phyloP scores from a whole-genome alignment of 2,329 filamentous ascomycete species.

The Beauveria medogensis region DNA sequence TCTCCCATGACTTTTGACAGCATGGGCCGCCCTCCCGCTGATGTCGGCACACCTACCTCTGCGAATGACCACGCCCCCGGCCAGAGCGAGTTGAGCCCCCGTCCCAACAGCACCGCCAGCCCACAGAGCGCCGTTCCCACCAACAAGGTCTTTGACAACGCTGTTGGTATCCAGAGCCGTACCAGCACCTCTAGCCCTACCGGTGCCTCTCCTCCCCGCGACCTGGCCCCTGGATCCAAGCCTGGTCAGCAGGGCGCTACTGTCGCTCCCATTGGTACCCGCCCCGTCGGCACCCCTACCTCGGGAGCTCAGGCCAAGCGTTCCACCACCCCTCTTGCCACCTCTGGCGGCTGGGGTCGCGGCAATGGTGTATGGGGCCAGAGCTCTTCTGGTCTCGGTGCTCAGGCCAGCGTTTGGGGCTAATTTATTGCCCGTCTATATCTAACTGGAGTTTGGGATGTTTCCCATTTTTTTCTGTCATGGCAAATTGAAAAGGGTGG shows the following conservation, averaged over 20 bases:
- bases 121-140: conserved; percentile 57
- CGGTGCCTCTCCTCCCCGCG: conserved; percentile 68
- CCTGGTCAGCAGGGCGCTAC: conserved; percentile 48
- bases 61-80: conserved; percentile 38
- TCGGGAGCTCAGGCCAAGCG: conserved; percentile 55
- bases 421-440: conserved; percentile 32
- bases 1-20: conserved; percentile 74
- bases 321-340: conserved; percentile 83
- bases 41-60: conserved; percentile 32
- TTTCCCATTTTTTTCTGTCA: conserved; percentile 12
- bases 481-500: background rate
- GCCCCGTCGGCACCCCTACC: conserved; percentile 57
- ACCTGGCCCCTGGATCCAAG: conserved; percentile 46
- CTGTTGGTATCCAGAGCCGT: conserved; percentile 52
- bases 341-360: conserved; percentile 76
- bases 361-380: conserved; percentile 79
- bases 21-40: conserved; percentile 33
- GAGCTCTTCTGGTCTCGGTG: conserved; percentile 70
- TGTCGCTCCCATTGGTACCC: conserved; percentile 89
- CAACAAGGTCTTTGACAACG: conserved; percentile 55
- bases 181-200: conserved; percentile 79
- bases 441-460: conserved; percentile 10
- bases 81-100: conserved; percentile 47
- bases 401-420: conserved; percentile 92
- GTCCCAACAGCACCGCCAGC: conserved; percentile 78